Conservation (phyloP, 306 rosid genomes). For the Neltuma alba region DNA sequence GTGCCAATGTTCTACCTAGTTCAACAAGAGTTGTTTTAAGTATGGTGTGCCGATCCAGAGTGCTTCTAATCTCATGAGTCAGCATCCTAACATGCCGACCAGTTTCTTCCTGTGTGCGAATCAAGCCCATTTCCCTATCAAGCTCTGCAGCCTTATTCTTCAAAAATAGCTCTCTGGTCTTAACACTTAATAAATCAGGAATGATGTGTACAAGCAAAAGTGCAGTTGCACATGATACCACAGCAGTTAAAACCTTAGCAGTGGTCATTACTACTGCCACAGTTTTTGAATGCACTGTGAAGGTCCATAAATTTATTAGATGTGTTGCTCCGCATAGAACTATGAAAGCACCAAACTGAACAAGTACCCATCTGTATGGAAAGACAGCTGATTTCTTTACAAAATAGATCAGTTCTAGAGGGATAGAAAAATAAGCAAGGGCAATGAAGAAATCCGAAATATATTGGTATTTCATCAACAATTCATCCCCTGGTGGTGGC, state of each 20-base stretch:
- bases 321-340: slow-evolving; percentile 89
- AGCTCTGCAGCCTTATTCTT: slow-evolving; percentile 86
- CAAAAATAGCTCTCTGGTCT: slow-evolving; percentile 73
- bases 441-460: slow-evolving; percentile 80
- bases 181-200: slow-evolving; percentile 80
- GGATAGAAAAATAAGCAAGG: slow-evolving; percentile 79
- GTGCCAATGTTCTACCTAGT: slow-evolving; percentile 83
- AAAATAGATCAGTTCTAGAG: slow-evolving; percentile 77
- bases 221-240: slow-evolving; percentile 78
- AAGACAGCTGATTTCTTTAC: slow-evolving; percentile 82
- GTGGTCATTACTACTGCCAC: slow-evolving; percentile 75
- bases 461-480: slow-evolving; percentile 77
- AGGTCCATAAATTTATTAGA: slow-evolving; percentile 77
- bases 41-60: slow-evolving; percentile 78
- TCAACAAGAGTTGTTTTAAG: slow-evolving; percentile 75
- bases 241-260: slow-evolving; percentile 79
- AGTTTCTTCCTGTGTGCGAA: slow-evolving; percentile 81
- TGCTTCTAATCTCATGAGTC: slow-evolving; percentile 83
- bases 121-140: slow-evolving; percentile 83
- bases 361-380: slow-evolving; percentile 86
- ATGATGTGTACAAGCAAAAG: slow-evolving; percentile 84
- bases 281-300: slow-evolving; percentile 58
- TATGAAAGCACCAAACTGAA: slow-evolving; percentile 87
- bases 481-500: slow-evolving; percentile 74
- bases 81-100: slow-evolving; percentile 87